phyloP scores from a whole-genome alignment of 1,284 basidiomycete genomes.

The Trichosporon sp. region DNA sequence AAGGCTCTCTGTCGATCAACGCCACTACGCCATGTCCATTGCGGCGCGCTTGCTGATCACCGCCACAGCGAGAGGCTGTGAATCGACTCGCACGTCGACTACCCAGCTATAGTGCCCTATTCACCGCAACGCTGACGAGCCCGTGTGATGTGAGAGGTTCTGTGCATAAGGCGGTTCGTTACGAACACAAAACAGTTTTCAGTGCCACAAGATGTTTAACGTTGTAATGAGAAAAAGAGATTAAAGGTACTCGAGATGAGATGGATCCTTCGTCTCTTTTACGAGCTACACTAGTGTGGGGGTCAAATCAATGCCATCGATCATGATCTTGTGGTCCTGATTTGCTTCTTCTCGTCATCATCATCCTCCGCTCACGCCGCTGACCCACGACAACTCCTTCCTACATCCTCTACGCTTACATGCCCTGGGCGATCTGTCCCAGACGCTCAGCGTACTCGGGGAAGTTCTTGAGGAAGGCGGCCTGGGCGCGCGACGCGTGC shows the following conservation, averaged over 20 bases:
- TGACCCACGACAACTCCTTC: not conserved
- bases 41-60: too few relatives aligned
- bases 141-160: not conserved
- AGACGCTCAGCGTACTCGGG: slow-evolving; percentile 63
- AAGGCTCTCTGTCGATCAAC: too few relatives aligned
- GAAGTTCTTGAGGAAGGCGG: slow-evolving; percentile 73
- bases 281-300: not conserved
- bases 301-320: not conserved
- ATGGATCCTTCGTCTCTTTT: not conserved
- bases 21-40: too few relatives aligned
- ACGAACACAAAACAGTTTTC: not conserved
- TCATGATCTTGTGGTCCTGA: not conserved
- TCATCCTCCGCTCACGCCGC: not conserved
- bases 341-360: not conserved
- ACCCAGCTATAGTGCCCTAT: too few relatives aligned
- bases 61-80: too few relatives aligned
- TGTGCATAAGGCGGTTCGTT: not conserved
- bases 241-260: not conserved
- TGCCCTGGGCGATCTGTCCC: slow-evolving; percentile 46
- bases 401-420: slow-evolving; percentile 19
- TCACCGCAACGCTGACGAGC: too few relatives aligned
- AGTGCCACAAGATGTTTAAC: not conserved
- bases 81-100: too few relatives aligned
- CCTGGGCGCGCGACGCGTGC: slow-evolving; percentile 71
- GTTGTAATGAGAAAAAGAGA: not conserved